A percentile compares a stretch with the other conserved stretches of the same genome.
Evolutionary conservation across 495 filamentous ascomycete genomes (phyloP).

Genomic region (Daldinia bambusicola): DNA sequence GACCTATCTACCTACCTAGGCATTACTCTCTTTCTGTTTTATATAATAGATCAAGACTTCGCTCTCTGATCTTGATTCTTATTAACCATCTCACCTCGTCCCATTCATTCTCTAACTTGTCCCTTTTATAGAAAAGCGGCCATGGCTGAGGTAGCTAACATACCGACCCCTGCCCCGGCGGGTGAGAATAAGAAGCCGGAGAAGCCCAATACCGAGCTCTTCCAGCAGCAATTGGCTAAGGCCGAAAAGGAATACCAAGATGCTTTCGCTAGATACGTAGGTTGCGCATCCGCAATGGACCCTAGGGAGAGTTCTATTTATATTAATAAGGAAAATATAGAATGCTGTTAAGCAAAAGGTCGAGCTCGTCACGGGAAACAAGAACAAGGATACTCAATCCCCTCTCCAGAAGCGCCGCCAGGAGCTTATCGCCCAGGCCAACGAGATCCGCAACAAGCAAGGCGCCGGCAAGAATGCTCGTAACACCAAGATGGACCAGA

Average conservation of each 20-base stretch:
- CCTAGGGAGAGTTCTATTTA: not conserved
- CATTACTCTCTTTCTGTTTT: conserved; percentile 30
- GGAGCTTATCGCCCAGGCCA: conserved; percentile 78
- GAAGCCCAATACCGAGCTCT: conserved; percentile 76
- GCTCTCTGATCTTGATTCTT: conserved; percentile 15
- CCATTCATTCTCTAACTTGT: conserved; percentile 31
- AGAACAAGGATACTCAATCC: conserved; percentile 75
- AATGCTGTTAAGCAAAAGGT: conserved; percentile 86
- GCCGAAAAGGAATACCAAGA: conserved; percentile 85
- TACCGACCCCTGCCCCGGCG: conserved; percentile 51
- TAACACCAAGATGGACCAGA: conserved; percentile 79
- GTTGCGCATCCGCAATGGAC: conserved; percentile 48
- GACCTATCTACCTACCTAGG: conserved; percentile 14
- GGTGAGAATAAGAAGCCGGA: conserved; percentile 67
- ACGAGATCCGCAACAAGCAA: conserved; percentile 81
- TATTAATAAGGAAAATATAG: conserved; percentile 59
- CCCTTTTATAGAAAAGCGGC: conserved; percentile 1
- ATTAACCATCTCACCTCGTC: conserved; percentile 33
- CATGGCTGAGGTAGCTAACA: conserved; percentile 54
- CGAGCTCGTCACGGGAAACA: conserved; percentile 74
- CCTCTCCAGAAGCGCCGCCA: conserved; percentile 79
- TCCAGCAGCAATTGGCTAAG: conserved; percentile 75
- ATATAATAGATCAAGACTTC: conserved; percentile 26
- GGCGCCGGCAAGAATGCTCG: conserved; percentile 82
- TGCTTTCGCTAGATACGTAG: conserved; percentile 78